Conservation (phyloP, 306 rosid species). For the Casuarina equisetifolia region DNA sequence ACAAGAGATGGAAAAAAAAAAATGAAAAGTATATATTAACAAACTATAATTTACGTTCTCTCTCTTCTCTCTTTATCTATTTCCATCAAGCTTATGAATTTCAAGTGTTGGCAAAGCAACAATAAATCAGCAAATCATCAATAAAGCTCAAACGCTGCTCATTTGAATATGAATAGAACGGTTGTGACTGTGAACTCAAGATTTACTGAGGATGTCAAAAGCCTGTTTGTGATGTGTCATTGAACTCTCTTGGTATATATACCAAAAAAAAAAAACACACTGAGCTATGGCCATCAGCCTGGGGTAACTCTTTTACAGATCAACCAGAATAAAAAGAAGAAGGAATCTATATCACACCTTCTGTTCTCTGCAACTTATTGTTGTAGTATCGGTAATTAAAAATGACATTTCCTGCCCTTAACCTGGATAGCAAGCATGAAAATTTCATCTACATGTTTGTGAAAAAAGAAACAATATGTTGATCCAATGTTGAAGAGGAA, state of each 20-base stretch:
- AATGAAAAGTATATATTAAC: no score
- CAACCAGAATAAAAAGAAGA: slow-evolving; percentile 7
- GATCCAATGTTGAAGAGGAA: background rate
- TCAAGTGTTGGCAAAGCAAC: background rate
- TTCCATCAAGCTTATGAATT: background rate
- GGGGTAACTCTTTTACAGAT: background rate
- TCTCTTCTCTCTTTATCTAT: background rate
- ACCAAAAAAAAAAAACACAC: background rate
- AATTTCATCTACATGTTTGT: background rate
- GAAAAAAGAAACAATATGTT: slow-evolving; percentile 1
- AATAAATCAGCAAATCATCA: background rate
- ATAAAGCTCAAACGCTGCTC: background rate
- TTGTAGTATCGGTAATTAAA: slow-evolving; percentile 78
- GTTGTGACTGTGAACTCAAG: background rate
- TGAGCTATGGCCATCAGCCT: no score
- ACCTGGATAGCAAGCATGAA: slow-evolving; percentile 58
- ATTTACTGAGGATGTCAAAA: background rate
- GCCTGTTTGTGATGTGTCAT: no score
- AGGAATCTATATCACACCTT: slow-evolving; percentile 65
- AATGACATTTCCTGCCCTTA: slow-evolving; percentile 66
- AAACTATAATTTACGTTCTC: background rate
- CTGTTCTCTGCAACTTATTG: slow-evolving; percentile 60
- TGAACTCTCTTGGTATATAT: background rate
- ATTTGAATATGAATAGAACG: background rate
- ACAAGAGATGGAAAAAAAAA: background rate